phyloP scores from a whole-genome alignment of 148 eudicot species.

The Nepenthes mirabilis region DNA sequence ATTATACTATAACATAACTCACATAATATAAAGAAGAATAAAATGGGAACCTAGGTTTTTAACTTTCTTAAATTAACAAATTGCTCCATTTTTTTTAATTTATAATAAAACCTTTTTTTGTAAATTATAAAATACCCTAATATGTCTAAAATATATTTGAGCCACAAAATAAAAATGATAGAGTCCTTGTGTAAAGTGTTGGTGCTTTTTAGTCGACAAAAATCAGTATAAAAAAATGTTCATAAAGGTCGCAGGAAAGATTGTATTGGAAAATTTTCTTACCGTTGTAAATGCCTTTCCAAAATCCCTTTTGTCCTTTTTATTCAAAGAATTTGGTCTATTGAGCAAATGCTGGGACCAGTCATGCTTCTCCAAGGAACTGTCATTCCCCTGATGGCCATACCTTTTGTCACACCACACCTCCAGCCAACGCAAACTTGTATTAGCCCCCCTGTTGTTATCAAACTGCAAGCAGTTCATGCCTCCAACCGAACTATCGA shows the following conservation, averaged over 20 bases:
- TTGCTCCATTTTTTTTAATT: too few relatives aligned
- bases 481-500: slow-evolving; percentile 46
- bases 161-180: too few relatives aligned
- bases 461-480: slow-evolving; percentile 33
- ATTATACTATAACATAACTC: too few relatives aligned
- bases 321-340: slow-evolving; percentile 18
- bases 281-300: slow-evolving; percentile 24
- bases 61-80: too few relatives aligned
- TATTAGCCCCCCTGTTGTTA: slow-evolving; percentile 23
- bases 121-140: too few relatives aligned
- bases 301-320: slow-evolving; percentile 19
- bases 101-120: too few relatives aligned
- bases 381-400: slow-evolving; percentile 20
- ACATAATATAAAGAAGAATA: too few relatives aligned
- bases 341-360: slow-evolving; percentile 38
- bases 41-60: too few relatives aligned
- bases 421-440: slow-evolving; percentile 27
- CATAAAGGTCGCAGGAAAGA: slow-evolving; percentile 3
- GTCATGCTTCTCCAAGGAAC: slow-evolving; percentile 19
- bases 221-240: neutral
- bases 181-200: too few relatives aligned
- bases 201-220: too few relatives aligned
- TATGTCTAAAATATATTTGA: too few relatives aligned
- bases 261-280: neutral
- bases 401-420: slow-evolving; percentile 19